phyloP scores from a whole-genome alignment of 805 yeast species.

The Candida loeiensis region DNA sequence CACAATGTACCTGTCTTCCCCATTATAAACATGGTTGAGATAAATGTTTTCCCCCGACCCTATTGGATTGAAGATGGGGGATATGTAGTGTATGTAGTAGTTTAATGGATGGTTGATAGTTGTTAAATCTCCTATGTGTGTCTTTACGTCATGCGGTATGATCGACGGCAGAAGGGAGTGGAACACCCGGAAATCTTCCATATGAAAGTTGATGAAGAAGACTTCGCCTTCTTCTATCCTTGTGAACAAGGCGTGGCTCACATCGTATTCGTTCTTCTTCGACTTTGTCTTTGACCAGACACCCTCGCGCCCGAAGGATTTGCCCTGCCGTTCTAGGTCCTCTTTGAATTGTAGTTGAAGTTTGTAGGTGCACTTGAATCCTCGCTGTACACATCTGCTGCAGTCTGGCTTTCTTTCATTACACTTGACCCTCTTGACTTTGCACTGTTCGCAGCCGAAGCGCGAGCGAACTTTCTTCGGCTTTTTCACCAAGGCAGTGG shows the following conservation, averaged over 20 bases:
- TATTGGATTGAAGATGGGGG: constrained; percentile 29
- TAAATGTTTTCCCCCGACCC: constrained; percentile 12
- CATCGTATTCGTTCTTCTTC: constrained; percentile 11
- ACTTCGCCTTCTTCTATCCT: constrained; percentile 13
- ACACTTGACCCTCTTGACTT: constrained; percentile 21
- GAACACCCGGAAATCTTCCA: constrained; percentile 14
- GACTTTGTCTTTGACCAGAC: constrained; percentile 19
- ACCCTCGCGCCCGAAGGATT: constrained; percentile 27
- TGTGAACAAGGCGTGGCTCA: constrained; percentile 15
- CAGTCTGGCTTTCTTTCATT: constrained; percentile 27
- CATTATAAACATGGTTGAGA: constrained; percentile 9
- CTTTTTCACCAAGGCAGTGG: constrained; percentile 1
- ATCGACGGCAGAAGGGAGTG: constrained; percentile 20
- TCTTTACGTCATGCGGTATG: constrained; percentile 20
- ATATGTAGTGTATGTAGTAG: constrained; percentile 23
- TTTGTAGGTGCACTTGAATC: constrained; percentile 18
- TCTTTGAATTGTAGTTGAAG: constrained; percentile 23
- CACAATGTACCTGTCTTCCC: constrained; percentile 11
- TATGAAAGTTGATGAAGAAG: constrained; percentile 18
- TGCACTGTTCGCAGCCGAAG: constrained; percentile 24
- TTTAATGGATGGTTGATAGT: constrained; percentile 20
- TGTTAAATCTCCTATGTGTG: constrained; percentile 11
- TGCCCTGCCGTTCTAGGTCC: constrained; percentile 23
- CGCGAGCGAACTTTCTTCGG: constrained; percentile 16
- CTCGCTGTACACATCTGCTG: constrained; percentile 16